Base-by-base conservation (phyloP, 225 moss, liverwort and hornwort genomes). In the Pseudisothecium myosuroides region DNA sequence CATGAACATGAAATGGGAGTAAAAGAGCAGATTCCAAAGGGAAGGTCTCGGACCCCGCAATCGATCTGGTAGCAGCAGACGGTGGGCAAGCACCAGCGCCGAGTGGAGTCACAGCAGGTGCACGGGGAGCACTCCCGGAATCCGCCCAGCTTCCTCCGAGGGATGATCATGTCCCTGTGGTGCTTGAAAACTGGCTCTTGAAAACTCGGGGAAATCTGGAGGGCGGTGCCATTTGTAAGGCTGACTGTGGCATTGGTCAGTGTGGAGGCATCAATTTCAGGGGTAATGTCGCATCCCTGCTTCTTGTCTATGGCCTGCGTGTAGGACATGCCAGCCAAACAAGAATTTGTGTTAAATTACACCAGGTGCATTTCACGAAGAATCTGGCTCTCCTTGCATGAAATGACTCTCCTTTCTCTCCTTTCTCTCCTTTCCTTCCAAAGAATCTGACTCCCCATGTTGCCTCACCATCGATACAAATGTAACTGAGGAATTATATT, bases 111-210 rank as follows among this genome's bases (percentile, higher is more conserved):
- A 65, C 94, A 94, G 85, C 94, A 94, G 11, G 94, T 94, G 91
- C 94, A 94, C 6, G 94, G 93, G 9, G 94, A 93, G 91, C 93
- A 94, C 76, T 94, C 94, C 54, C 93, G 66, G 80, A 94, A 94
- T 29, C 91, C 91, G 11, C 91, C 81, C 23, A 94, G 87, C 72
- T 90, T 87, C 39, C 94, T 80, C 26, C 92, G 80, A 79, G 78
- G 32, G 26, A 84, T 65, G 49, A 59, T 36, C 82, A 49, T 86
- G 67, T 90, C 89, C 45, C 11, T 69, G 88, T 75, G 93, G 79
- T 75, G 90, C 84, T 84, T 87, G 86, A 85, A 90, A 75, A 84
- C 15, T 14, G 91, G 84, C 72, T 61, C 85, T 34, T 26, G 55
- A 17, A 54, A 29, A 52, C 36, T 31, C 37, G 94, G 94, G 17